Base-by-base conservation (phyloP, 1,284 basidiomycete species). In the Ganoderma leucocontextum region DNA sequence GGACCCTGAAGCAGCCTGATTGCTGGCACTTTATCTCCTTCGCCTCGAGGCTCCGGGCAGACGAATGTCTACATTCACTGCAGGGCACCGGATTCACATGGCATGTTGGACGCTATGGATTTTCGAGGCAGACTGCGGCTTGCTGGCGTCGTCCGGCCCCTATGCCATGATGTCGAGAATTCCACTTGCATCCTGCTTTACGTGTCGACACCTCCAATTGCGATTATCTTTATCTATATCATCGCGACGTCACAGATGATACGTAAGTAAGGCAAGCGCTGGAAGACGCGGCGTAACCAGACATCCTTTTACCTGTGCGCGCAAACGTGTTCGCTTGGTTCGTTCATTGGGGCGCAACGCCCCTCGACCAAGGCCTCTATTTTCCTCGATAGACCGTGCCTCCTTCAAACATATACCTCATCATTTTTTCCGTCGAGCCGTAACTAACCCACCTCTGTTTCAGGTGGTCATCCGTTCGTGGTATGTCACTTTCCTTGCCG, bases 391-490 rank as follows among this genome's bases (percentile, higher is more conserved):
- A 55, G 8, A 35, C 10, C 8, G 38, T 19, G 55, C 19, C 2
- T 58, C 9, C 17, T 38, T n/a, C 35, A 35, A 38, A 38, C 19
- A 5, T 58, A 38, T 35, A 38, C 19, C 10, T 10, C 35, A 4
- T 38, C 17, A 5, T 19, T 3, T 38, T 7, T 35, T 33, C 6
- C 25, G 13, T 58, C 7, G 63, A 65, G 57, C 17, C 3, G 35
- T 66, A 42, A 58, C 71, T 70, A 57, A 72, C 62, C 36, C 60
- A 67, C 72, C 33, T 69, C 41, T 66, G 35, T 60, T 52, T 22
- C 73, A 94, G 92, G 92, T 93, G 91, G 91, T 89, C 89, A 80
- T 90, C 89, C 70, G 87, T 93, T 76, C 85, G 91, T 86, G 92
- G 92, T 92, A 72, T 64, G 86, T 80, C 9, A 2, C 4, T 12